Base-by-base conservation (phyloP, 306 rosid genomes). In the Erythrophleum fordii region DNA sequence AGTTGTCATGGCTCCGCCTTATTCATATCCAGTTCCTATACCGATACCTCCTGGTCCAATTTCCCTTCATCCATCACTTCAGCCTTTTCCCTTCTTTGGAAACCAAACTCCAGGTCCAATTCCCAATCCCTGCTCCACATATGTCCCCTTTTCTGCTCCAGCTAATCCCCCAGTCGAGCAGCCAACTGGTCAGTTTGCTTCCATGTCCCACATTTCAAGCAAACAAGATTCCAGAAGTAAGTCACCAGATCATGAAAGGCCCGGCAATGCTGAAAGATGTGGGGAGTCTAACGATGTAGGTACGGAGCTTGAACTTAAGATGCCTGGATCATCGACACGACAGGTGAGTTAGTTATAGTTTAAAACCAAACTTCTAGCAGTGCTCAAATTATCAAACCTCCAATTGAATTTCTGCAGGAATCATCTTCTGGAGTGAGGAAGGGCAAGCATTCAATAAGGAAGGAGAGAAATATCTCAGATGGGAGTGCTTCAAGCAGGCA, bases 231-330 rank as follows among this genome's bases (percentile, higher is more conserved):
- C 89, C 22, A 85, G 62, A 80, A 87, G 89, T 75, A 90, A 85
- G 87, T 90, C 90, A 6, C 81, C 87, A 0, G 83, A 83, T 87
- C 86, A 78, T 78, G 88, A 78, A 48, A 89, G 83, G 78, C 70
- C 81, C 23, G 22, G 81, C 73, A 82, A 83, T 72, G 91, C 65
- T 0, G 92, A 90, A 80, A 88, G 87, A 70, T 87, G 93, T 74
- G 83, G 87, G 0, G 88, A 77, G 29, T 89, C 97, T 55, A 88
- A 78, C 0, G 97, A 92, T 55, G 99, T 95, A 49, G 97, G 95
- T 52, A 95, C 99, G 4, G 95, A 91, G 58, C 99, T 95, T 73
- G 97, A 89, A 82, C 93, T 95, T 68, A 95, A 95, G 95, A 90
- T 89, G 93, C 99, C 99, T 22, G 99, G 99, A 62, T 90, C 97